These are phyloP conservation scores for Plasmodium falciparum DNA, from an alignment of 169 alveolate species.

Conservation along the genomic window DNA sequence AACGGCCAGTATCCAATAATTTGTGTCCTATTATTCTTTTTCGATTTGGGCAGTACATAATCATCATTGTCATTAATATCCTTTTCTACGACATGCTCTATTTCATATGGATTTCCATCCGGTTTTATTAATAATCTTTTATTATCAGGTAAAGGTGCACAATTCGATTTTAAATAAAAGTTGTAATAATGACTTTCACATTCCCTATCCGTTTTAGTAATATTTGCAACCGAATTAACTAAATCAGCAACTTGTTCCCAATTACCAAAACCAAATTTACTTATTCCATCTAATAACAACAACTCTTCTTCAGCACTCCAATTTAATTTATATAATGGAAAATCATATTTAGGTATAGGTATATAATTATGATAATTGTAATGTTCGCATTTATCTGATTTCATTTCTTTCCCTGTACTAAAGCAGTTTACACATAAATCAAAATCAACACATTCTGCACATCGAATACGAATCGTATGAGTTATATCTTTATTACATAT, in stretches of 20 bases:
- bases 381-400: constrained; percentile 84
- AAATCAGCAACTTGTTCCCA: constrained; percentile 88
- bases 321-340: constrained; percentile 85
- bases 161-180: constrained; percentile 84
- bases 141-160: constrained; percentile 87
- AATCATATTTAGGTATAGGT: constrained; percentile 91
- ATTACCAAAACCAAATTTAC: constrained; percentile 93
- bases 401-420: constrained; percentile 89
- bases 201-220: constrained; percentile 85
- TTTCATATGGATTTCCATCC: constrained; percentile 66
- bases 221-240: constrained; percentile 82
- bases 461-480: constrained; percentile 86
- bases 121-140: constrained; percentile 67
- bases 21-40: constrained; percentile 86
- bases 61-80: constrained; percentile 55
- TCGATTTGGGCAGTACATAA: constrained; percentile 67
- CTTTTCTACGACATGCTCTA: constrained; percentile 56
- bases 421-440: constrained; percentile 91
- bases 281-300: constrained; percentile 91
- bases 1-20: constrained; percentile 96
- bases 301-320: constrained; percentile 95
- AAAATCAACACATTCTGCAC: constrained; percentile 93
- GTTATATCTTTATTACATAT: constrained; percentile 85
- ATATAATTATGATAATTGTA: constrained; percentile 88
- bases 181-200: constrained; percentile 88